phyloP scores from a whole-genome alignment of 805 yeast species.

The Monosporozyma servazzii region DNA sequence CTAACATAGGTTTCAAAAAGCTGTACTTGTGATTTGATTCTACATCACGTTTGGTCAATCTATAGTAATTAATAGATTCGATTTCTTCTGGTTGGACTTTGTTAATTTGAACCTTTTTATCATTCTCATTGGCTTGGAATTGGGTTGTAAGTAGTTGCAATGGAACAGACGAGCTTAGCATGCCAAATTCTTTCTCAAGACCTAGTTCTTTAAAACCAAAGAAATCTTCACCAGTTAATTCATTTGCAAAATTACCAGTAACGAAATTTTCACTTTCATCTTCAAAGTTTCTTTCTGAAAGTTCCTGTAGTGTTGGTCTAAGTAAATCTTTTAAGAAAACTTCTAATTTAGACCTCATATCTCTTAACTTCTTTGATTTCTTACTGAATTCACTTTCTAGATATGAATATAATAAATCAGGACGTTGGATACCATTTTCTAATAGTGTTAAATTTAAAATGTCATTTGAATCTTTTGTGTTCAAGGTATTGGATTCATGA shows the following conservation, averaged over 20 bases:
- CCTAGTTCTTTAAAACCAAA: constrained; percentile 95
- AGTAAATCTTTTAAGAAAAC: constrained; percentile 67
- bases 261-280: constrained; percentile 92
- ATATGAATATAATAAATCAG: constrained; percentile 66
- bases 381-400: constrained; percentile 62
- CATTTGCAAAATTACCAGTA: constrained; percentile 90
- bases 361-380: constrained; percentile 60
- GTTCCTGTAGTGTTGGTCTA: constrained; percentile 67
- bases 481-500: constrained; percentile 47
- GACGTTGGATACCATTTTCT: constrained; percentile 81
- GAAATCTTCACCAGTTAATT: constrained; percentile 86
- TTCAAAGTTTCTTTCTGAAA: constrained; percentile 67
- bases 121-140: constrained; percentile 59
- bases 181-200: constrained; percentile 80
- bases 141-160: constrained; percentile 57
- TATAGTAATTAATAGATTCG: constrained; percentile 44
- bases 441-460: constrained; percentile 55
- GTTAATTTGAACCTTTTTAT: constrained; percentile 42
- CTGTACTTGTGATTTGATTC: constrained; percentile 41
- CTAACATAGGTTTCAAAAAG: constrained; percentile 47
- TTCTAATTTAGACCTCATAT: constrained; percentile 57
- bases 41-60: constrained; percentile 44
- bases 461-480: constrained; percentile 26
- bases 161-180: constrained; percentile 79
- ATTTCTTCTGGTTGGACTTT: constrained; percentile 57